Percentiles rank a stretch among this genome's conserved stretches.
Evolutionary conservation across 1,284 basidiomycete genomes (phyloP).

Genomic region (Gymnopus androsaceus): DNA sequence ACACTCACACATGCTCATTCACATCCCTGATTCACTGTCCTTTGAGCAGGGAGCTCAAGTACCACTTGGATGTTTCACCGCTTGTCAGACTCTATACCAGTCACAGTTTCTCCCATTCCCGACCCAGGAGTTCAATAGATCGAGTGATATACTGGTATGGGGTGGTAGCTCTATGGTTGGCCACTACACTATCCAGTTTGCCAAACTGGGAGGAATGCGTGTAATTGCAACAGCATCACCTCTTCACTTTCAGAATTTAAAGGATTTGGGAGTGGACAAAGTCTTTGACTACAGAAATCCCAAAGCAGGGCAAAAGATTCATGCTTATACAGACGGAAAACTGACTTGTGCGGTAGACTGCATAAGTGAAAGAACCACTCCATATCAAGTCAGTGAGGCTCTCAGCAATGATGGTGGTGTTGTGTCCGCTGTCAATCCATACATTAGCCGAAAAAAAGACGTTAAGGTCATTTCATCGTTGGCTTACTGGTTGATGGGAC

Average conservation of each 20-base stretch:
- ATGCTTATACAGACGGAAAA: conserved; percentile 26
- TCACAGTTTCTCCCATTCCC: conserved; percentile 27
- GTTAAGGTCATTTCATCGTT: conserved; percentile 23
- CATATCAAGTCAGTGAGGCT: conserved; percentile 24
- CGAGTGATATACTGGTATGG: conserved; percentile 35
- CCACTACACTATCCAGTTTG: conserved; percentile 42
- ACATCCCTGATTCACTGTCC: conserved; percentile 29
- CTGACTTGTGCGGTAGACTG: conserved; percentile 32
- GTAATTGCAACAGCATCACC: conserved; percentile 41
- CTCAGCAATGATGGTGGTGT: conserved; percentile 29
- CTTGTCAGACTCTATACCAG: conserved; percentile 31
- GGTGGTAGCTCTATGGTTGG: conserved; percentile 37
- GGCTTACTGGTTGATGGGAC: conserved; percentile 26
- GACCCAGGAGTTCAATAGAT: conserved; percentile 1
- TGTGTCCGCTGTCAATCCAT: conserved; percentile 26
- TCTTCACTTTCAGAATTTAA: conserved; percentile 6
- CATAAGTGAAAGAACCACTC: conserved; percentile 26
- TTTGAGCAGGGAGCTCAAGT: conserved; percentile 35
- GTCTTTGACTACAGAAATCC: conserved; percentile 39
- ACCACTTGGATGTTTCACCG: conserved; percentile 19
- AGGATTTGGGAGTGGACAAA: conserved; percentile 33
- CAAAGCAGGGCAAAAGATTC: conserved; percentile 25
- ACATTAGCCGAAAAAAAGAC: conserved; percentile 9
- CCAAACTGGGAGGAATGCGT: conserved; percentile 36
- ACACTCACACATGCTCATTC: conserved; percentile 26